These are phyloP conservation scores for Cyberlindnera amylophila DNA, from an alignment of 805 yeast genomes.

Conservation along the genomic window DNA sequence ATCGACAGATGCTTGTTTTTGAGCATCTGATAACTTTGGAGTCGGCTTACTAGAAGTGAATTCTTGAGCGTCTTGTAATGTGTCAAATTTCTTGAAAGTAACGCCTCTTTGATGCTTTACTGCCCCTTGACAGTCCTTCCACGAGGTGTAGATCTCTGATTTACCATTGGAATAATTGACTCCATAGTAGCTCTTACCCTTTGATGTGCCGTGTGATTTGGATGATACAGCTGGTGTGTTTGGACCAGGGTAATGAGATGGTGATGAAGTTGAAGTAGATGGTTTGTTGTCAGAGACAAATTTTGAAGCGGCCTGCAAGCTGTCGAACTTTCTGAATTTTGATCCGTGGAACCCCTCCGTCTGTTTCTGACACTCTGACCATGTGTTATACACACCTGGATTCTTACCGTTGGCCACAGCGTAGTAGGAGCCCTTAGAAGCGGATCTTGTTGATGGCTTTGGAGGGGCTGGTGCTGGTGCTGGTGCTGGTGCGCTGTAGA, in stretches of 20 bases:
- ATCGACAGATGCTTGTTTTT: slow-evolving; percentile 1
- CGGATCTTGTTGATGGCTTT: not conserved
- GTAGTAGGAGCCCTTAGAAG: slow-evolving; percentile 31
- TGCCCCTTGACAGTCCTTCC: slow-evolving; percentile 32
- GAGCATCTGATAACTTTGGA: slow-evolving; percentile 1
- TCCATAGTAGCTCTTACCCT: slow-evolving; percentile 26
- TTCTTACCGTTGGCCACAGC: slow-evolving; percentile 50
- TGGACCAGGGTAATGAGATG: not conserved
- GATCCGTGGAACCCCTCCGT: slow-evolving; percentile 42
- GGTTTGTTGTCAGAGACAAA: not conserved
- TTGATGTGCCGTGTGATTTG: not conserved
- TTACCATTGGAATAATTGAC: slow-evolving; percentile 29
- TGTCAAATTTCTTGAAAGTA: slow-evolving; percentile 39
- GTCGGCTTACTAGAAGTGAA: slow-evolving; percentile 8
- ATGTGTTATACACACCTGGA: slow-evolving; percentile 53
- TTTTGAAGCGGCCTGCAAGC: slow-evolving; percentile 17
- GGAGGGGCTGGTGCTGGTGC: not conserved
- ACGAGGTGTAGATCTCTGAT: slow-evolving; percentile 28
- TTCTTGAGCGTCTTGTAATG: slow-evolving; percentile 8
- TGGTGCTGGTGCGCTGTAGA: not conserved
- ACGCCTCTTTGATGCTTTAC: slow-evolving; percentile 35
- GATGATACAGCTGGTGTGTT: not conserved
- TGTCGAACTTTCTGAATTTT: slow-evolving; percentile 39
- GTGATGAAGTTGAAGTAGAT: not conserved
- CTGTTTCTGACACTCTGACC: slow-evolving; percentile 54